A percentile compares a stretch with the other conserved stretches of the same genome.
phyloP scores from a whole-genome alignment of 139 green algal genomes.

The Micractinium conductrix region DNA sequence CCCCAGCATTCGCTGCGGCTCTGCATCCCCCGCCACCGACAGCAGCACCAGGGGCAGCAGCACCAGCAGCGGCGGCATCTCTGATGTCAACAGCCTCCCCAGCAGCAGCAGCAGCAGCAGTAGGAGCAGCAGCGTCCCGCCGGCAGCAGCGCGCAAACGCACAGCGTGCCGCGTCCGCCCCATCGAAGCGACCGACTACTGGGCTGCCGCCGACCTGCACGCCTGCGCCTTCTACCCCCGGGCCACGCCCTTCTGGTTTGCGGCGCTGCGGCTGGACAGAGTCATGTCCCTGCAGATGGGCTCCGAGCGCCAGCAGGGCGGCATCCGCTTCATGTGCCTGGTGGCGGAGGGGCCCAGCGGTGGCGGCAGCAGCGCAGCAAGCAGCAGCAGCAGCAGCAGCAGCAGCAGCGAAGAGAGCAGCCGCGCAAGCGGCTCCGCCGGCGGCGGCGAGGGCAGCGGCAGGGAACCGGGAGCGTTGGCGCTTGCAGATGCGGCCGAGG shows the following conservation, averaged over 20 bases:
- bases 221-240: slow-evolving; percentile 40
- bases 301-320: background rate
- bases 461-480: too few relatives aligned
- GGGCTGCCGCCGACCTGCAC: slow-evolving; percentile 46
- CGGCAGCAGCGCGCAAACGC: background rate
- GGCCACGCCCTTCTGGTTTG: slow-evolving; percentile 5
- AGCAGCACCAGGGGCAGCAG: background rate
- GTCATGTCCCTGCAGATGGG: slow-evolving; percentile 41
- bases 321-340: background rate
- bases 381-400: background rate
- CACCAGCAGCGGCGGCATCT: background rate
- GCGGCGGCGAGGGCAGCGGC: background rate
- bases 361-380: slow-evolving; percentile 6
- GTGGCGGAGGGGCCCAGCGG: background rate
- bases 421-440: background rate
- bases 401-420: background rate
- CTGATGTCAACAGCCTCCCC: background rate
- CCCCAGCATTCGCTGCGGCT: too few relatives aligned
- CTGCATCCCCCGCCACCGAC: too few relatives aligned
- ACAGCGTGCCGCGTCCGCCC: slow-evolving; percentile 4
- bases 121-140: background rate
- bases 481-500: too few relatives aligned
- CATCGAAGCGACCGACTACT: slow-evolving; percentile 34
- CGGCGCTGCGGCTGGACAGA: slow-evolving; percentile 41
- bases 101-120: slow-evolving; percentile 21